These are phyloP conservation scores for Fusarium veterinarium DNA, from an alignment of 2,329 filamentous ascomycete species.

Conservation along the genomic window DNA sequence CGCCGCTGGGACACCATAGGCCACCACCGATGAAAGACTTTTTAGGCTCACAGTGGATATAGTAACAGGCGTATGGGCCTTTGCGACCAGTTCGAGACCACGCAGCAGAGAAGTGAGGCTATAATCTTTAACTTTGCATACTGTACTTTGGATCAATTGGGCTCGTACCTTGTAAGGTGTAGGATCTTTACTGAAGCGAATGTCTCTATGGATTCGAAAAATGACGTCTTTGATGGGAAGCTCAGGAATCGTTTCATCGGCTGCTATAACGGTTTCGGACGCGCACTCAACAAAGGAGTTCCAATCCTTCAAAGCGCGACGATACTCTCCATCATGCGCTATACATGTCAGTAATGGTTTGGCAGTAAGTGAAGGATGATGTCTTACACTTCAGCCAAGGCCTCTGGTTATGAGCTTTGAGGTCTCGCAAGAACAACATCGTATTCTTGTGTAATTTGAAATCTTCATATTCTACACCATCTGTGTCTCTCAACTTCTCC, in stretches of 20 bases:
- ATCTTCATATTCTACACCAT: constrained; percentile 60
- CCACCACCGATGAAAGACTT: constrained; percentile 82
- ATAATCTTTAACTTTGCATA: not conserved
- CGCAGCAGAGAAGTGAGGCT: constrained; percentile 85
- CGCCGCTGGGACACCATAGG: constrained; percentile 80
- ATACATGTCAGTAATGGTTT: constrained; percentile 14
- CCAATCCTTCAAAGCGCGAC: constrained; percentile 83
- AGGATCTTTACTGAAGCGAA: constrained; percentile 84
- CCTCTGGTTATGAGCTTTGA: constrained; percentile 69
- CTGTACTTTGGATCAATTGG: not conserved
- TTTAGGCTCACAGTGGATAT: constrained; percentile 82
- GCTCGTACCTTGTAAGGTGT: constrained; percentile 84
- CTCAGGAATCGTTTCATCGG: constrained; percentile 86
- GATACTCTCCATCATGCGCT: constrained; percentile 85
- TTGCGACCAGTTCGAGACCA: constrained; percentile 91
- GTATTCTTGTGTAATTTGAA: constrained; percentile 68
- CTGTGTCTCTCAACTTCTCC: constrained; percentile 50
- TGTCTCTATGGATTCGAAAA: constrained; percentile 88
- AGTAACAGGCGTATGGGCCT: constrained; percentile 89
- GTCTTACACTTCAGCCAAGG: constrained; percentile 67
- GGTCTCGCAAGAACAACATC: constrained; percentile 66
- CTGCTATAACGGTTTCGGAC: constrained; percentile 75
- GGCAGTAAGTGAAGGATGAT: not conserved
- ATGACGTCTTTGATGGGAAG: constrained; percentile 86
- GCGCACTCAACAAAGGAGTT: constrained; percentile 80